phyloP scores from a whole-genome alignment of 768 basidiomycete species.

The Boletus insuetus region DNA sequence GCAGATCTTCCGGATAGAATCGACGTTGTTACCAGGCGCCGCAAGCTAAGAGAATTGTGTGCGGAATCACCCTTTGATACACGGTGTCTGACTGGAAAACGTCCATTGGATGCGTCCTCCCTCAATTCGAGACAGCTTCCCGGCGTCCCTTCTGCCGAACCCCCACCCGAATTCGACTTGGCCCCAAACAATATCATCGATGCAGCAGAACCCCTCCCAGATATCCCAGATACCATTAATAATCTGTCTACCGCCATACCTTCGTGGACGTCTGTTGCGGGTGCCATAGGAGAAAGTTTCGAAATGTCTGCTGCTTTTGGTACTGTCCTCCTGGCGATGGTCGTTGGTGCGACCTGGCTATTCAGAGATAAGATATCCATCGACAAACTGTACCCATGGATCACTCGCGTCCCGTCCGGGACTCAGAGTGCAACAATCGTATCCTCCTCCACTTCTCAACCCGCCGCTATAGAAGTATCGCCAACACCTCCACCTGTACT shows the following conservation, averaged over 20 bases:
- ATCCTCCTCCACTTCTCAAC: conserved; percentile 2
- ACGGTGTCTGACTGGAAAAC: conserved; percentile 63
- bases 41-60: conserved; percentile 44
- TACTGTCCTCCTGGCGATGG: conserved; percentile 23
- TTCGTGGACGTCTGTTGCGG: conserved; percentile 15
- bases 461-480: not conserved
- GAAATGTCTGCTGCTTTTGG: conserved; percentile 15
- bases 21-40: conserved; percentile 43
- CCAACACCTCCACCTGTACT: not conserved
- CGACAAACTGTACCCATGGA: conserved; percentile 10
- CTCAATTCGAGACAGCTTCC: conserved; percentile 60
- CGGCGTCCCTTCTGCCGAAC: conserved; percentile 44
- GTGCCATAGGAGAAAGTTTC: conserved; percentile 13
- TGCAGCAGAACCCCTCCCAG: conserved; percentile 12
- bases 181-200: conserved; percentile 9
- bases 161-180: conserved; percentile 24
- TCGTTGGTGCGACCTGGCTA: conserved; percentile 24
- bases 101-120: conserved; percentile 45
- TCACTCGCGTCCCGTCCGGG: not conserved
- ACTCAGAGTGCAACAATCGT: not conserved
- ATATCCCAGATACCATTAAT: conserved; percentile 16
- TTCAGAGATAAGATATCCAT: conserved; percentile 21
- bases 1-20: conserved; percentile 40
- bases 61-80: conserved; percentile 41
- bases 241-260: conserved; percentile 12